Evolutionary conservation across 2,329 filamentous ascomycete species (phyloP).

Genomic region (Phaeosphaeria sp.): DNA sequence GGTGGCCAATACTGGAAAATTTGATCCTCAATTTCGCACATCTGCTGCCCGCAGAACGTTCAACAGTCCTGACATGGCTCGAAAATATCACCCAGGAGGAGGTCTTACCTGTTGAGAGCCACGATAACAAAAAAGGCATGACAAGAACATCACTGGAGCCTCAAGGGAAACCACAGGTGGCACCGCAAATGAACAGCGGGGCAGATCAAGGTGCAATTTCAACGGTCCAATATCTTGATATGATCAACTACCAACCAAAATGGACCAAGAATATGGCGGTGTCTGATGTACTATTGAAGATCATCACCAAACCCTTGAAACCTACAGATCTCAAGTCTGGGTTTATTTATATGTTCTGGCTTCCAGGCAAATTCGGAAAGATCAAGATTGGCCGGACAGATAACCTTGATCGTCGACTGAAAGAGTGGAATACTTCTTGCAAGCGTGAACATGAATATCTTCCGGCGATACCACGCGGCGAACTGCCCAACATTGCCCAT

Average conservation of each 20-base stretch:
- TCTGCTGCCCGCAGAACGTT: too few species aligned
- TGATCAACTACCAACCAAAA: constrained; percentile 3
- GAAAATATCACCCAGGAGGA: too few species aligned
- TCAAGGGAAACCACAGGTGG: too few species aligned
- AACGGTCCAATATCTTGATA: neutral
- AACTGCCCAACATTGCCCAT: constrained; percentile 72
- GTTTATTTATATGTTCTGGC: constrained; percentile 26
- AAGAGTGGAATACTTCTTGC: constrained; percentile 17
- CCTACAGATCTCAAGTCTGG: constrained; percentile 7
- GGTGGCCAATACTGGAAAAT: too few species aligned
- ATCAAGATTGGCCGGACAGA: constrained; percentile 23
- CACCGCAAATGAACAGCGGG: too few species aligned
- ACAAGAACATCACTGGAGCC: too few species aligned
- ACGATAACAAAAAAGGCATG: too few species aligned
- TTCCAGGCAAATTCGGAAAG: constrained; percentile 13
- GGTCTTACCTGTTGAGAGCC: too few species aligned
- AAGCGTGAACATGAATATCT: neutral
- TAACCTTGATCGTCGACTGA: constrained; percentile 9
- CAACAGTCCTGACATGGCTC: too few species aligned
- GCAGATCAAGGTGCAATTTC: too few species aligned
- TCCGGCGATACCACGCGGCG: neutral
- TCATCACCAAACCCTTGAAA: constrained; percentile 3
- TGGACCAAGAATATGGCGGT: neutral
- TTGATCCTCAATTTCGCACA: too few species aligned
- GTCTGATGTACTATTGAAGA: neutral